These are phyloP conservation scores for Anthracocystis setariae DNA, from an alignment of 1,284 basidiomycete genomes.

Conservation along the genomic window DNA sequence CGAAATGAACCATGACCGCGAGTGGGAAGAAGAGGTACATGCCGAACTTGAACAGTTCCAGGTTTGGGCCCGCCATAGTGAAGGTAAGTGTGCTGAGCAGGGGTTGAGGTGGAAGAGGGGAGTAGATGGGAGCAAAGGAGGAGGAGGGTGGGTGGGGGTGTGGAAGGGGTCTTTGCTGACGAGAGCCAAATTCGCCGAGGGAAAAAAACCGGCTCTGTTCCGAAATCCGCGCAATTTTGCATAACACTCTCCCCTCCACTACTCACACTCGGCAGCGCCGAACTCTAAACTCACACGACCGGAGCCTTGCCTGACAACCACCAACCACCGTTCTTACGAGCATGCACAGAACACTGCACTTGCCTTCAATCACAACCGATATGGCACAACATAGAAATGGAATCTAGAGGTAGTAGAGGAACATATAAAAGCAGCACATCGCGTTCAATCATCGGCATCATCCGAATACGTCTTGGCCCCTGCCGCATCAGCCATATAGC, in stretches of 20 bases:
- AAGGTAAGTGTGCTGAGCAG: neutral
- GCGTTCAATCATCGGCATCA: neutral
- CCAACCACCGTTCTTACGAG: too few relatives aligned
- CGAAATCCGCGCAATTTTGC: conserved; percentile 1
- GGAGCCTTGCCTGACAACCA: too few relatives aligned
- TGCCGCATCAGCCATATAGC: conserved; percentile 24
- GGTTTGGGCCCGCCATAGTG: conserved; percentile 79
- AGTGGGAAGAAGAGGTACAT: conserved; percentile 84
- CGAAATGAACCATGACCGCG: conserved; percentile 83
- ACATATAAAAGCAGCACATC: too few relatives aligned
- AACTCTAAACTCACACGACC: too few relatives aligned
- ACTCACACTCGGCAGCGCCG: too few relatives aligned
- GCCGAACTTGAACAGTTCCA: conserved; percentile 65
- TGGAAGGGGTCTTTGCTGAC: conserved; percentile 1
- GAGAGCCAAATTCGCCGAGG: neutral
- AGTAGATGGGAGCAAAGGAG: neutral
- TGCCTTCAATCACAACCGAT: too few relatives aligned
- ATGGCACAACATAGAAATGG: too few relatives aligned
- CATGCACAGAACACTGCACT: too few relatives aligned
- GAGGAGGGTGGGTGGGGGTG: neutral
- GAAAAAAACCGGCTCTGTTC: neutral
- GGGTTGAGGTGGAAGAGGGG: neutral
- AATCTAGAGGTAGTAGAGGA: too few relatives aligned
- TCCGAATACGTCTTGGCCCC: conserved; percentile 18
- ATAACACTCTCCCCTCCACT: neutral